These are phyloP conservation scores for Ogataea pini DNA, from an alignment of 805 yeast species.

Conservation along the genomic window DNA sequence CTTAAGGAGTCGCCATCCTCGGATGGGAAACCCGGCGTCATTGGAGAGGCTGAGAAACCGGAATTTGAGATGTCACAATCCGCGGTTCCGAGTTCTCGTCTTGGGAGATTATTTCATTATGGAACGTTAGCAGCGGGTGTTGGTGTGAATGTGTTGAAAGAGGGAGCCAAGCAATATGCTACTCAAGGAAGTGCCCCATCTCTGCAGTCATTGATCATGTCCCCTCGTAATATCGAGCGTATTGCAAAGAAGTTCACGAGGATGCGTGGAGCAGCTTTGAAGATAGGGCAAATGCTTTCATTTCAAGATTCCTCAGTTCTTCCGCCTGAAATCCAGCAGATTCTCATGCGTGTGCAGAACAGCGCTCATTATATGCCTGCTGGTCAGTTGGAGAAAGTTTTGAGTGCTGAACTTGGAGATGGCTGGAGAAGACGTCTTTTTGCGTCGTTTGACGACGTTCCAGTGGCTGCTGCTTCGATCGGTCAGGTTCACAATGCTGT, in stretches of 20 bases:
- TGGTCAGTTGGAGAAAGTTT: slow-evolving; percentile 76
- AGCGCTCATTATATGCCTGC: slow-evolving; percentile 97
- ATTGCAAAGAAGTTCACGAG: slow-evolving; percentile 84
- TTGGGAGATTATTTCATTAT: slow-evolving; percentile 90
- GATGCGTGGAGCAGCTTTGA: slow-evolving; percentile 99
- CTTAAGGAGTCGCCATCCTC: no score
- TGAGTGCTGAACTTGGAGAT: slow-evolving; percentile 71
- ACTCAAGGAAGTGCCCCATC: slow-evolving; percentile 45
- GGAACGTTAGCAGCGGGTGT: slow-evolving; percentile 91
- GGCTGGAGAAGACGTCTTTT: slow-evolving; percentile 74
- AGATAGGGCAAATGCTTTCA: slow-evolving; percentile 94
- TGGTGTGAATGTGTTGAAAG: slow-evolving; percentile 79
- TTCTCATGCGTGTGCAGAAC: slow-evolving; percentile 83
- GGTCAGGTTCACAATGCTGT: slow-evolving; percentile 94
- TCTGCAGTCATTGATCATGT: slow-evolving; percentile 61
- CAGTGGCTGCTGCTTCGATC: slow-evolving; percentile 96
- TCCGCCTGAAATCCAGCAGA: slow-evolving; percentile 81
- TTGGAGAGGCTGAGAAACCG: slow-evolving; percentile 38
- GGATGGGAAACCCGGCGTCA: slow-evolving; percentile 16
- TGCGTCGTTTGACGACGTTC: slow-evolving; percentile 76
- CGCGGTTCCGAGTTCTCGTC: slow-evolving; percentile 81
- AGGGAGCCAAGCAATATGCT: slow-evolving; percentile 70
- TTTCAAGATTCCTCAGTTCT: slow-evolving; percentile 87
- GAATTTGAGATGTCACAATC: slow-evolving; percentile 56
- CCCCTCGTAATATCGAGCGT: slow-evolving; percentile 81